Conservation (phyloP, 768 basidiomycete species). For the Lactifluus subvellereus region DNA sequence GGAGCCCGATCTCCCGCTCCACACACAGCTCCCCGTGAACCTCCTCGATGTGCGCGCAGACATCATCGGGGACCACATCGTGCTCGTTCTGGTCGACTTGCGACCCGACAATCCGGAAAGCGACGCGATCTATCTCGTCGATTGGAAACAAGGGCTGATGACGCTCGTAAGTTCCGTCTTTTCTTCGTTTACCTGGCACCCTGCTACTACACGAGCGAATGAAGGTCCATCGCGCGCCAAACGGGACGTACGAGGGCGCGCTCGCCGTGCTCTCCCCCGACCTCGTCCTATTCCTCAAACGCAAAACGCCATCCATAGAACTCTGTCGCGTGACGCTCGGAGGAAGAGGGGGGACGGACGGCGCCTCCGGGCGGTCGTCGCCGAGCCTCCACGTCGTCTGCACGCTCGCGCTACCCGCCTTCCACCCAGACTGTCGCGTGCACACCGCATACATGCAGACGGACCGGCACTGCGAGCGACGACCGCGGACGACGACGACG, state of each 20-base stretch:
- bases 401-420: slow-evolving; percentile 11
- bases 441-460: slow-evolving; percentile 21
- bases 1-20: slow-evolving; percentile 1
- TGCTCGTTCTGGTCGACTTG: slow-evolving; percentile 11
- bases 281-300: slow-evolving; percentile 13
- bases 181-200: not conserved
- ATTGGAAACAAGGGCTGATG: slow-evolving; percentile 6
- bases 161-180: not conserved
- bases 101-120: not conserved
- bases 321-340: slow-evolving; percentile 4
- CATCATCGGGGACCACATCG: slow-evolving; percentile 2
- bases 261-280: slow-evolving; percentile 13
- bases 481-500: too few relatives aligned
- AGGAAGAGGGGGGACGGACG: not conserved
- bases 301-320: slow-evolving; percentile 1
- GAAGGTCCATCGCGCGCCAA: slow-evolving; percentile 15
- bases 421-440: slow-evolving; percentile 1
- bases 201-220: too few relatives aligned
- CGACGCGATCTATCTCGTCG: slow-evolving; percentile 3
- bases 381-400: slow-evolving; percentile 1
- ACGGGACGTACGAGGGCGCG: slow-evolving; percentile 16
- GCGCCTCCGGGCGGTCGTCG: not conserved
- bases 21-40: slow-evolving; percentile 4
- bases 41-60: slow-evolving; percentile 6
- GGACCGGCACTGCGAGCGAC: not conserved